Base-by-base conservation (phyloP, 306 rosid genomes). In the Arachis hypogaea region DNA sequence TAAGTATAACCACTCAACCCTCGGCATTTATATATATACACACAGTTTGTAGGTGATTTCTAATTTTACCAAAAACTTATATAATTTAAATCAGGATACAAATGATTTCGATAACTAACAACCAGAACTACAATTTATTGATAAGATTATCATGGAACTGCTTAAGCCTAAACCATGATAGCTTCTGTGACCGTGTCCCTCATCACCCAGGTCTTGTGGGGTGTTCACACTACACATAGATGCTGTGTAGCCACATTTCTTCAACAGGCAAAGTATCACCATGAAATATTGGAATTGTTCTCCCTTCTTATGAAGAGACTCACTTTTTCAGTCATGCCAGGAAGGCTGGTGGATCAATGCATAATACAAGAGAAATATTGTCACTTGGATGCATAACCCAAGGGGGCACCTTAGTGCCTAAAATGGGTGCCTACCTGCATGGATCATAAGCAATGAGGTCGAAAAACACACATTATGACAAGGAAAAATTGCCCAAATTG, bases 381-480 rank as follows among this genome's bases (percentile, higher is more conserved):
- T 18, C 65, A 16, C 7, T 6, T 1, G 5, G 41, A 55, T 56
- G 68, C 36, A 46, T 22, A 18, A 10, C 46, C 46, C 14, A 50
- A 6, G 71, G 33, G 51, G 7, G 43, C 58, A 22, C 47, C 18
- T 22, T 64, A 10, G 70, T 71, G 45, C 43, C 52, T 42, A 47
- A 80, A 73, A 18, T 18, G 30, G 64, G 65, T 9, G 11, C 18
- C 68, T 67, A 14, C 49, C 68, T 22, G 5, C 49, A 45, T 33
- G 7, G 63, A 57, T 33, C 42, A 55, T 6, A 50, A n/a, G 57
- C 29, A 29, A 57, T 58, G 66, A 56, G 44, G 14, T 12, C 51
- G 72, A 43, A 51, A 72, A 0, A 3, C 42, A 40, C 14, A 66
- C 4, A 63, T 30, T n/a, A 55, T 28, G 45, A 43, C 47, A 42